phyloP scores from a whole-genome alignment of 2,329 filamentous ascomycete genomes.

The Ceratocystis eucalypticola region DNA sequence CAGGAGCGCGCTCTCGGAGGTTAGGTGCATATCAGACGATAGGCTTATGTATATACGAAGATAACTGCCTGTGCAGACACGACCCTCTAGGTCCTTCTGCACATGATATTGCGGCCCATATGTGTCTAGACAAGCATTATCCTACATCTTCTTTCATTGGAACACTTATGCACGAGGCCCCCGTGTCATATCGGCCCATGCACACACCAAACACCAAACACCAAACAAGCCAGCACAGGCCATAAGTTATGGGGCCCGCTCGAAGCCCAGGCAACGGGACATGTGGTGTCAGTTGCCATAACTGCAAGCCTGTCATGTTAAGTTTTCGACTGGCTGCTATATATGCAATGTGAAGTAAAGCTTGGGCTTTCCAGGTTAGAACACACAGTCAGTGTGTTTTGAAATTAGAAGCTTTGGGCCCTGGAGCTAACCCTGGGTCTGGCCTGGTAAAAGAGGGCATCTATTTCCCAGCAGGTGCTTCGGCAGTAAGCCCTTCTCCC shows the following conservation, averaged over 20 bases:
- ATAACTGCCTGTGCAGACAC: too few relatives aligned
- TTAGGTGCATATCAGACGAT: background rate
- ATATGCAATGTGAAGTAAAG: background rate
- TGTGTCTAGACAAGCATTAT: background rate
- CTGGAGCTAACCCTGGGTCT: background rate
- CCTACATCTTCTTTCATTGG: background rate
- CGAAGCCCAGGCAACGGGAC: background rate
- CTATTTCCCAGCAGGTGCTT: background rate
- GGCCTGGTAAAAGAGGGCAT: too few relatives aligned
- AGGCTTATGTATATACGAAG: too few relatives aligned
- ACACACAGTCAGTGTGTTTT: background rate
- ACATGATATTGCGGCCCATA: too few relatives aligned
- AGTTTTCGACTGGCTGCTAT: too few relatives aligned
- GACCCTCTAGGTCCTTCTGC: too few relatives aligned
- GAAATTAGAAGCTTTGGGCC: slow-evolving; percentile 2
- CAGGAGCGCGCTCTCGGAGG: background rate
- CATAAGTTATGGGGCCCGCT: background rate
- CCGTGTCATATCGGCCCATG: background rate
- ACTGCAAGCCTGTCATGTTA: background rate
- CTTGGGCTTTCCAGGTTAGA: background rate
- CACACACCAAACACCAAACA: background rate
- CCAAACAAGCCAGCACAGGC: background rate
- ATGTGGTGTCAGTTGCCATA: background rate
- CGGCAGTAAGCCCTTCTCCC: background rate
- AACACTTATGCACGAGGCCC: background rate